Evolutionary conservation across 257 asterid genomes (phyloP).

Genomic region (Ocimum tenuiflorum): DNA sequence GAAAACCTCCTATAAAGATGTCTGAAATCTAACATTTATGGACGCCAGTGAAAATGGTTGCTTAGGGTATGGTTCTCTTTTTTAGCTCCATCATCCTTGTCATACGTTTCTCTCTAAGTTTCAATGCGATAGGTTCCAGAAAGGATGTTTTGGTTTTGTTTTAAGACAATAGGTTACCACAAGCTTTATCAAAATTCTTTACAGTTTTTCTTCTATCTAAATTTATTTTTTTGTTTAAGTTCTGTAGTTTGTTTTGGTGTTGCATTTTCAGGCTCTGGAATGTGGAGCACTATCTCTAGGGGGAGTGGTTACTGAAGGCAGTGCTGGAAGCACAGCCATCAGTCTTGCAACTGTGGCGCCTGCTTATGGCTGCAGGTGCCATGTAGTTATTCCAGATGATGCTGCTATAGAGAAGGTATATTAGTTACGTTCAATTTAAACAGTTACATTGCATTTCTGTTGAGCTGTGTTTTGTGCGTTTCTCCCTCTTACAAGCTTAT

Average conservation of each 20-base stretch:
- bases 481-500: background rate
- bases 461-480: background rate
- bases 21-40: background rate
- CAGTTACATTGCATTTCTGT: background rate
- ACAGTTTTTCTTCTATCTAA: background rate
- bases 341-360: constrained; percentile 97
- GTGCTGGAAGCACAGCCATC: constrained; percentile 98
- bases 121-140: background rate
- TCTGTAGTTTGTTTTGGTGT: background rate
- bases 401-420: constrained; percentile 90
- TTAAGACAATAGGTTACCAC: background rate
- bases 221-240: background rate
- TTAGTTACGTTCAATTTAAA: background rate
- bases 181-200: no score
- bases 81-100: background rate
- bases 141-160: background rate
- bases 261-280: constrained; percentile 58
- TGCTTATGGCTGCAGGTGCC: constrained; percentile 92
- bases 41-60: background rate
- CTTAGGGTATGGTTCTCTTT: background rate
- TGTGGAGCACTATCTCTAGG: constrained; percentile 73
- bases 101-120: background rate
- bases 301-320: constrained; percentile 90
- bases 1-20: background rate
- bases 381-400: constrained; percentile 92